These are phyloP conservation scores for Fusarium humuli DNA, from an alignment of 2,329 filamentous ascomycete species.

Conservation along the genomic window DNA sequence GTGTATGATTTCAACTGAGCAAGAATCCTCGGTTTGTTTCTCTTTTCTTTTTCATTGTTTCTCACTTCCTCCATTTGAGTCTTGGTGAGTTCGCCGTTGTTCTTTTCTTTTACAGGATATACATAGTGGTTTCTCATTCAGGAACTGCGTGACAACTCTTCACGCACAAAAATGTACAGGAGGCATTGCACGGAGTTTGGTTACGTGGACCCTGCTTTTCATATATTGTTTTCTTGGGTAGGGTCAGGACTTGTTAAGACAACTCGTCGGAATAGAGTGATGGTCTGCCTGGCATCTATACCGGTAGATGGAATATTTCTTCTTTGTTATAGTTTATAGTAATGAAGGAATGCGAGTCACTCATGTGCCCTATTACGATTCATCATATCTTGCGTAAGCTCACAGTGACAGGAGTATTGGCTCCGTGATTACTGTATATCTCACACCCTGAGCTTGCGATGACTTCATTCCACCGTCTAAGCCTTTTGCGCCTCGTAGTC, in stretches of 20 bases:
- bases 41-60: constrained; percentile 11
- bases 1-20: constrained; percentile 34
- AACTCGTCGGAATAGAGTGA: constrained; percentile 32
- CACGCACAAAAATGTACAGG: constrained; percentile 44
- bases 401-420: not conserved
- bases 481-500: constrained; percentile 50
- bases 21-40: constrained; percentile 17
- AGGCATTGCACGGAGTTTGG: constrained; percentile 53
- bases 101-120: constrained; percentile 34
- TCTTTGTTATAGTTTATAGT: constrained; percentile 37
- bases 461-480: not conserved
- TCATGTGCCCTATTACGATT: constrained; percentile 8
- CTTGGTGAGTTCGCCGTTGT: constrained; percentile 30
- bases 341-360: constrained; percentile 38
- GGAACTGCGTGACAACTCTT: constrained; percentile 29
- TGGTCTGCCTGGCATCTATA: constrained; percentile 1
- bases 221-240: constrained; percentile 38
- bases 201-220: constrained; percentile 37
- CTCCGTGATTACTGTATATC: not conserved
- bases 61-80: constrained; percentile 20
- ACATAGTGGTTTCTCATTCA: constrained; percentile 35
- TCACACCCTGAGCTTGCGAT: not conserved
- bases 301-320: constrained; percentile 19
- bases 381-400: not conserved
- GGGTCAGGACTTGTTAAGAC: constrained; percentile 28